These are phyloP conservation scores for Meyerozyma guilliermondii DNA, from an alignment of 1,139 yeast genomes.

Conservation along the genomic window DNA sequence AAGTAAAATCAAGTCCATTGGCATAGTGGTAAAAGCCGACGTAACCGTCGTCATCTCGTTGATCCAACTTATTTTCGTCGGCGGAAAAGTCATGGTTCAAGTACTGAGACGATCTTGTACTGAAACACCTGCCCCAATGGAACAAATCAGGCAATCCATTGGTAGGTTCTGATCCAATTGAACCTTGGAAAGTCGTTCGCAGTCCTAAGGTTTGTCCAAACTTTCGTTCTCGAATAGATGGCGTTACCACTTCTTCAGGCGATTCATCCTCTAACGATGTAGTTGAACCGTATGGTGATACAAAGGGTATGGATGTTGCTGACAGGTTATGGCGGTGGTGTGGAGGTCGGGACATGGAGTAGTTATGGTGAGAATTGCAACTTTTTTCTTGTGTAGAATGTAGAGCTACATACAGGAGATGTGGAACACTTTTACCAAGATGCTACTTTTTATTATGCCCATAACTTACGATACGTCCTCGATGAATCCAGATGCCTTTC, in stretches of 20 bases:
- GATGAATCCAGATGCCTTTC: slow-evolving; percentile 1
- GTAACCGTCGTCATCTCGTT: slow-evolving; percentile 33
- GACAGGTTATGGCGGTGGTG: slow-evolving; percentile 6
- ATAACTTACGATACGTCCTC: neutral
- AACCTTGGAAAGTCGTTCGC: slow-evolving; percentile 18
- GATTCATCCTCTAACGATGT: slow-evolving; percentile 3
- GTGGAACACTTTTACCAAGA: too few relatives aligned
- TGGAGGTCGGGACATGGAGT: slow-evolving; percentile 1
- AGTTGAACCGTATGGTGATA: slow-evolving; percentile 4
- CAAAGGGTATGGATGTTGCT: slow-evolving; percentile 6
- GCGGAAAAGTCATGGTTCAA: slow-evolving; percentile 24
- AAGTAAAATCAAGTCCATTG: slow-evolving; percentile 28
- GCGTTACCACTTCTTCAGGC: slow-evolving; percentile 6
- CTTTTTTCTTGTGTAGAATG: neutral
- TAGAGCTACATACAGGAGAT: neutral
- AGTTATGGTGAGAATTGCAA: neutral
- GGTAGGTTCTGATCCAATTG: slow-evolving; percentile 11
- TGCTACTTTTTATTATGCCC: too few relatives aligned
- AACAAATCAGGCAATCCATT: slow-evolving; percentile 37
- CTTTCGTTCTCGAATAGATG: slow-evolving; percentile 22
- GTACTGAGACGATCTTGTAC: slow-evolving; percentile 26
- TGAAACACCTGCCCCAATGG: slow-evolving; percentile 36
- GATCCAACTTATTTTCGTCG: slow-evolving; percentile 6
- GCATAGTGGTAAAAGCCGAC: slow-evolving; percentile 37
- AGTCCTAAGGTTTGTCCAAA: slow-evolving; percentile 27